Conservation (phyloP, 371 early-diverging fungal species). For the Parasitella parasitica region DNA sequence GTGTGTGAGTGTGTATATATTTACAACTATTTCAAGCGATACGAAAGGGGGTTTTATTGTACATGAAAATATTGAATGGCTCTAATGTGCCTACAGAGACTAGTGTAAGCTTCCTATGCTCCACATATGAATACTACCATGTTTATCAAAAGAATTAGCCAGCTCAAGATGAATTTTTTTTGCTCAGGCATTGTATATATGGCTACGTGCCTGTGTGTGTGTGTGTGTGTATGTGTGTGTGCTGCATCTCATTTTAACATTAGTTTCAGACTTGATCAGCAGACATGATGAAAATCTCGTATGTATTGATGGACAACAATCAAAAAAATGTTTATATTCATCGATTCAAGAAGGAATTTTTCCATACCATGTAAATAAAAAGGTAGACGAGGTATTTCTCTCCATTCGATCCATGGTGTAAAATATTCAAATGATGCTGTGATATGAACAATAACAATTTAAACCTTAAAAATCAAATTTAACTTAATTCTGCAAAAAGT, state of each 20-base stretch:
- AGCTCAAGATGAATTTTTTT: too few species aligned
- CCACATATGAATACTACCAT: background rate
- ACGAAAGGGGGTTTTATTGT: background rate
- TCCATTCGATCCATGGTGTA: too few species aligned
- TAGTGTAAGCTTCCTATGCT: background rate
- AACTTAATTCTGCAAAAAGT: conserved; percentile 11
- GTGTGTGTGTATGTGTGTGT: background rate
- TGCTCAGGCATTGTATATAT: background rate
- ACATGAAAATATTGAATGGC: background rate
- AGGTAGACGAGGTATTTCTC: background rate
- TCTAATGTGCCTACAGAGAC: background rate
- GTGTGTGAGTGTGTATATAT: conserved; percentile 1
- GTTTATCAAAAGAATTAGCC: too few species aligned
- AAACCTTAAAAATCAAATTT: conserved; percentile 12
- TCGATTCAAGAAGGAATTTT: background rate
- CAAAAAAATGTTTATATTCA: conserved; percentile 1
- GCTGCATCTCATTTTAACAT: conserved; percentile 7
- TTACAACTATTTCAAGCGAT: background rate
- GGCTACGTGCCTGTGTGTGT: background rate
- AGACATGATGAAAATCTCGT: background rate
- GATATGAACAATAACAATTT: conserved; percentile 3
- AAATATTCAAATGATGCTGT: background rate
- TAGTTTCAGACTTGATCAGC: conserved; percentile 15
- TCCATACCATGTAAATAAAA: background rate
- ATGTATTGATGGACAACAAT: background rate